Percentiles rank a stretch among this genome's conserved stretches.
These are phyloP conservation scores for Phytophthora crassamura DNA, from an alignment of 352 stramenopile genomes.

Conservation along the genomic window DNA sequence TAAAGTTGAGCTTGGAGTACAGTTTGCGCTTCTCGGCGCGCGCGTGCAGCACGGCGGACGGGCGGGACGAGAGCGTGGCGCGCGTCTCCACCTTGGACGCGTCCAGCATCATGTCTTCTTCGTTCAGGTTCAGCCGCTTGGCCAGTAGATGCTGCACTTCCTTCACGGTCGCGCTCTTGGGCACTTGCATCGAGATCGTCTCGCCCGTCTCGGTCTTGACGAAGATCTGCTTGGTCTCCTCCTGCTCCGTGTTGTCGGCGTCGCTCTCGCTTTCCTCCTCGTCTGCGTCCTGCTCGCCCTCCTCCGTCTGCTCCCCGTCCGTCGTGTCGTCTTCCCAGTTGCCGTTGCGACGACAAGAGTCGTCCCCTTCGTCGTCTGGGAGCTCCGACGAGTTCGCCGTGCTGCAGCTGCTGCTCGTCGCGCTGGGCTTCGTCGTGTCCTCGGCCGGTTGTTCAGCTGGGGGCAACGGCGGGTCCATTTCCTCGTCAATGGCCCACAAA, in stretches of 20 bases:
- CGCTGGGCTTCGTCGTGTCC: constrained; percentile 5
- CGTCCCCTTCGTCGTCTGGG: constrained; percentile 27
- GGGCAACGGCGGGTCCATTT: constrained; percentile 54
- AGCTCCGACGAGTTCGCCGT: constrained; percentile 38
- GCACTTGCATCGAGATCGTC: constrained; percentile 67
- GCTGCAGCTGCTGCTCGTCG: constrained; percentile 33
- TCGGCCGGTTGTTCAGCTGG: constrained; percentile 7
- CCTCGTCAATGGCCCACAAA: constrained; percentile 88
- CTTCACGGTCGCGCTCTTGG: constrained; percentile 48
- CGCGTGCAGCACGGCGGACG: constrained; percentile 36
- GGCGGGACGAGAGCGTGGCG: constrained; percentile 33
- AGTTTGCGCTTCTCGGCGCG: constrained; percentile 38
- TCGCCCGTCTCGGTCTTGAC: constrained; percentile 69
- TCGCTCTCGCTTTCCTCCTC: constrained; percentile 37
- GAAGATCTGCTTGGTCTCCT: constrained; percentile 63
- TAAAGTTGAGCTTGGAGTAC: constrained; percentile 67
- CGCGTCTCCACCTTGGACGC: constrained; percentile 35
- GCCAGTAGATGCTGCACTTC: constrained; percentile 64
- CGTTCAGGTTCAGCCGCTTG: constrained; percentile 59
- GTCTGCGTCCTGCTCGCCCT: constrained; percentile 27
- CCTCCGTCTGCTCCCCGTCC: constrained; percentile 26
- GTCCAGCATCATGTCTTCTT: constrained; percentile 64
- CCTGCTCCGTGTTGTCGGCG: constrained; percentile 25
- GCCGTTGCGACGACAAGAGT: constrained; percentile 25
- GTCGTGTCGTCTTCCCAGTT: constrained; percentile 34